Conservation (phyloP, 1,284 basidiomycete species). For the Singerocomus inundabilis region DNA sequence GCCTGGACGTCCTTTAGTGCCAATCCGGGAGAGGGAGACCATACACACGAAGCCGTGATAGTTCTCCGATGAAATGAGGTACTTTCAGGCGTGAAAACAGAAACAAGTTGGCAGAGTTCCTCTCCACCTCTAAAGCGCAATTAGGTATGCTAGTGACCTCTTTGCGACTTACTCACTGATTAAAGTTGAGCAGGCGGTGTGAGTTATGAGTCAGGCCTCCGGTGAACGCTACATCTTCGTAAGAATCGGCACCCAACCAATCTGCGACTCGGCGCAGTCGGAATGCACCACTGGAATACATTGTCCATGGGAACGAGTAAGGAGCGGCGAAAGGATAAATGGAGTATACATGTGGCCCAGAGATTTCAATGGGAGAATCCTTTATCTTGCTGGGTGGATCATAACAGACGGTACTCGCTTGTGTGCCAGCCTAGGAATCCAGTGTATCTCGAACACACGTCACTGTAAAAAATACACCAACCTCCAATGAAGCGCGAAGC, state of each 20-base stretch:
- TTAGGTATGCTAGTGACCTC: constrained; percentile 12
- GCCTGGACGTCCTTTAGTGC: constrained; percentile 36
- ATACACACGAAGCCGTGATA: constrained; percentile 48
- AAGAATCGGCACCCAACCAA: constrained; percentile 44
- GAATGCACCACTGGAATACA: constrained; percentile 46
- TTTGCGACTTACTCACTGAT: constrained; percentile 28
- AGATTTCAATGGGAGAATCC: constrained; percentile 28
- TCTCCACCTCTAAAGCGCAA: constrained; percentile 14
- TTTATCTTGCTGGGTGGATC: constrained; percentile 35
- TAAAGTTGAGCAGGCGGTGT: constrained; percentile 34
- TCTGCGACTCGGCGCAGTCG: constrained; percentile 60
- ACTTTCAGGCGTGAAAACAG: background rate
- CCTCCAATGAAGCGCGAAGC: constrained; percentile 51
- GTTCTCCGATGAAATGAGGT: constrained; percentile 15
- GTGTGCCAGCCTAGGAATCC: constrained; percentile 16
- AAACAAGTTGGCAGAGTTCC: constrained; percentile 17
- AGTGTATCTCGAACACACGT: background rate
- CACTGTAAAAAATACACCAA: constrained; percentile 27
- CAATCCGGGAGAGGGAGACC: background rate
- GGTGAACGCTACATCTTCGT: constrained; percentile 37
- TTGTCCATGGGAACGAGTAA: constrained; percentile 47
- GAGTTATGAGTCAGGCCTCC: constrained; percentile 38
- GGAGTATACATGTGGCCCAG: constrained; percentile 44
- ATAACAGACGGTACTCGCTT: constrained; percentile 34
- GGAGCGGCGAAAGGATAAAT: constrained; percentile 63